Percentiles rank a stretch among this genome's conserved stretches.
phyloP scores from a whole-genome alignment of 805 yeast genomes.

The Yarrowia alimentaria region DNA sequence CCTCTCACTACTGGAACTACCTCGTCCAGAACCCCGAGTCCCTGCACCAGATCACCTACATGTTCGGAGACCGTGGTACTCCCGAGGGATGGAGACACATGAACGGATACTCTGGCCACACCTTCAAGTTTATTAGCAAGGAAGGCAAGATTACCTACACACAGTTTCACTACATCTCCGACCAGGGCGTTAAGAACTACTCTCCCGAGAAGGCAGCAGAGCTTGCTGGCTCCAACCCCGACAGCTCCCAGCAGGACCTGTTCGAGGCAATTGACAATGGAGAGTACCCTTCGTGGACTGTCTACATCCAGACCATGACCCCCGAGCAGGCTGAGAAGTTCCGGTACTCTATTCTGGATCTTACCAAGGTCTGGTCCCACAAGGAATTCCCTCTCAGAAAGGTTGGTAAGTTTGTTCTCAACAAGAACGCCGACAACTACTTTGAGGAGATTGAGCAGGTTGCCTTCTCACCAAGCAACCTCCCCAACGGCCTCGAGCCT shows the following conservation, averaged over 20 bases:
- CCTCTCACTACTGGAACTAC: constrained; percentile 84
- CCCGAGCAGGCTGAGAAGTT: constrained; percentile 70
- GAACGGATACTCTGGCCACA: constrained; percentile 84
- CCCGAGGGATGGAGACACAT: constrained; percentile 72
- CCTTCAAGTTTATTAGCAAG: constrained; percentile 67
- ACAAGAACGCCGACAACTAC: constrained; percentile 82
- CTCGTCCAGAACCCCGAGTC: constrained; percentile 71
- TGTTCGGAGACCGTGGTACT: constrained; percentile 81
- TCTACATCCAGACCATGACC: constrained; percentile 83
- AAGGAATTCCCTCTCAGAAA: constrained; percentile 79
- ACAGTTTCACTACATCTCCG: constrained; percentile 69
- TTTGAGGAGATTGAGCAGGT: constrained; percentile 87
- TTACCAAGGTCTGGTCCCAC: constrained; percentile 93
- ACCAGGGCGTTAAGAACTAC: constrained; percentile 56
- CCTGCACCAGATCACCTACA: constrained; percentile 66
- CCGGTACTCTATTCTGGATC: constrained; percentile 81
- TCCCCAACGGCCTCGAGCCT: constrained; percentile 78
- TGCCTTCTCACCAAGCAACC: constrained; percentile 80
- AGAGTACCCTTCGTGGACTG: constrained; percentile 80
- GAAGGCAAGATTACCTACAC: constrained; percentile 76
- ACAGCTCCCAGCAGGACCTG: constrained; percentile 75
- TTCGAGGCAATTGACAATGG: constrained; percentile 76
- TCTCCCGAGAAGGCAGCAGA: constrained; percentile 42
- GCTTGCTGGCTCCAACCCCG: constrained; percentile 71
- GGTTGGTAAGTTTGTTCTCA: constrained; percentile 74